Conservation (phyloP, 2,329 filamentous ascomycete species). For the Lachnellula occidentalis region DNA sequence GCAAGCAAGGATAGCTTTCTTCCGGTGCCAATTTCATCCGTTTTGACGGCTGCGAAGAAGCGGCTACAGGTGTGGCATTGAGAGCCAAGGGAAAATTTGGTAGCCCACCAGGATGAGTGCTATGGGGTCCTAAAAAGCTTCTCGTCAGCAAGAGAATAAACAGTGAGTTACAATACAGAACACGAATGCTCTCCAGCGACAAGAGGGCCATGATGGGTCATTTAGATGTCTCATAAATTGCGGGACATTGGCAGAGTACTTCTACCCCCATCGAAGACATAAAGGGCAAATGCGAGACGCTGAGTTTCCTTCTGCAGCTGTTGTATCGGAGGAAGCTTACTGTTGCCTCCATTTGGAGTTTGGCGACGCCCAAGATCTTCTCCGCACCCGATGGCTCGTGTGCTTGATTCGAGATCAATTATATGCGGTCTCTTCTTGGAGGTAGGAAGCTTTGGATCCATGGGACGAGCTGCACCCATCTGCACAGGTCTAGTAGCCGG, state of each 20-base stretch:
- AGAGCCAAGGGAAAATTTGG: neutral
- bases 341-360: too few relatives aligned
- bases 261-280: too few relatives aligned
- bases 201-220: too few relatives aligned
- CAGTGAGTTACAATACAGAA: too few relatives aligned
- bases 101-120: neutral
- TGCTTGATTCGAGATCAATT: neutral
- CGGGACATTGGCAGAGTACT: too few relatives aligned
- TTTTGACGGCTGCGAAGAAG: constrained; percentile 2
- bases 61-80: neutral
- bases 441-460: neutral
- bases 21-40: constrained; percentile 3
- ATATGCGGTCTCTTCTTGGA: neutral
- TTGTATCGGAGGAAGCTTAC: too few relatives aligned
- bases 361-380: neutral
- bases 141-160: too few relatives aligned
- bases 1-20: constrained; percentile 9
- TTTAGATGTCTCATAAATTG: too few relatives aligned
- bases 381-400: neutral
- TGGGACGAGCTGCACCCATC: neutral
- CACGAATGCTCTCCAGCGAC: too few relatives aligned
- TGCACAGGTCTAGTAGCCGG: neutral
- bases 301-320: too few relatives aligned
- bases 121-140: neutral
- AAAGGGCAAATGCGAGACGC: too few relatives aligned